A percentile compares a stretch with the other conserved stretches of the same genome.
phyloP scores from a whole-genome alignment of 2,329 filamentous ascomycete genomes.

The Balansia obtecta region DNA sequence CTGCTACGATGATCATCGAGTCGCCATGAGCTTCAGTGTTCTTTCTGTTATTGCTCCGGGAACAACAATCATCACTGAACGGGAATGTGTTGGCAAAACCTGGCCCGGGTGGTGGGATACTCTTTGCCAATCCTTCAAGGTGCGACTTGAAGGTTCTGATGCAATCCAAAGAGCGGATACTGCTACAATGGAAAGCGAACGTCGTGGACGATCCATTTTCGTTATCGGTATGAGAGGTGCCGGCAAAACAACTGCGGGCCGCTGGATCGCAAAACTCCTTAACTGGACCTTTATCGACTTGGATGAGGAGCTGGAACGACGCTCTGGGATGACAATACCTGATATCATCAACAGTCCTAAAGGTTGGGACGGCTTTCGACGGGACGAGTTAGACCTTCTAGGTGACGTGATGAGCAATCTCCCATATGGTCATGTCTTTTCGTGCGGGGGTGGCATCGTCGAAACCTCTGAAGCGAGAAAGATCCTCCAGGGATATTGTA shows the following conservation, averaged over 20 bases:
- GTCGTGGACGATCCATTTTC: slow-evolving; percentile 58
- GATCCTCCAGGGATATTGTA: slow-evolving; percentile 60
- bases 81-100: slow-evolving; percentile 90
- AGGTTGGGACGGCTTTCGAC: slow-evolving; percentile 84
- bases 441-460: slow-evolving; percentile 87
- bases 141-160: slow-evolving; percentile 65
- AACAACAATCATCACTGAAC: slow-evolving; percentile 69
- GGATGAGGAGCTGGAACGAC: slow-evolving; percentile 72
- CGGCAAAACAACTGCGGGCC: slow-evolving; percentile 87
- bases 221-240: slow-evolving; percentile 96
- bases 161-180: slow-evolving; percentile 12
- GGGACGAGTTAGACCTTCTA: slow-evolving; percentile 64
- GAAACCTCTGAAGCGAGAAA: slow-evolving; percentile 72
- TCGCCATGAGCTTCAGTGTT: slow-evolving; percentile 97
- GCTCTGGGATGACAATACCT: slow-evolving; percentile 64
- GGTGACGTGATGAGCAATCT: slow-evolving; percentile 63
- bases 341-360: slow-evolving; percentile 60
- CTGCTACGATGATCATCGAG: slow-evolving; percentile 95
- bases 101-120: slow-evolving; percentile 99
- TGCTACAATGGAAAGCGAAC: slow-evolving; percentile 1
- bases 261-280: slow-evolving; percentile 68
- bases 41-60: slow-evolving; percentile 59
- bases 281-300: slow-evolving; percentile 73
- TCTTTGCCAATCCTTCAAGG: slow-evolving; percentile 65
- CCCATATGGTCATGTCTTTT: slow-evolving; percentile 67